Evolutionary conservation across 2,329 filamentous ascomycete genomes (phyloP).

Genomic region (Ciborinia camelliae): DNA sequence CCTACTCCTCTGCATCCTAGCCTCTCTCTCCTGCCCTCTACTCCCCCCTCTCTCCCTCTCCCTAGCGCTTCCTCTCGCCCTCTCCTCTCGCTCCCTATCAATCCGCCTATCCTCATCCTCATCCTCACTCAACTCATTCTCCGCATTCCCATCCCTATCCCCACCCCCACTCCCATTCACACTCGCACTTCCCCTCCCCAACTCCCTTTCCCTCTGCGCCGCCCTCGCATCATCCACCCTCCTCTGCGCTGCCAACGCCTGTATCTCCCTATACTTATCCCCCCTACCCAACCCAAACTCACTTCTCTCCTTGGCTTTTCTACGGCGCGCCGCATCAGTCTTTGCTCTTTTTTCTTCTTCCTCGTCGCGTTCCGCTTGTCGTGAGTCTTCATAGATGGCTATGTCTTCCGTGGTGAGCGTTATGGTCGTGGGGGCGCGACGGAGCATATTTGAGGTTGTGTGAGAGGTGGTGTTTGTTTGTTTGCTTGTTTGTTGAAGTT

Average conservation of each 20-base stretch:
- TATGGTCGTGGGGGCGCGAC: constrained; percentile 64
- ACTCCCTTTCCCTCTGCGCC: not conserved
- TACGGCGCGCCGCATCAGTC: not conserved
- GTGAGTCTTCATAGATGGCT: constrained; percentile 62
- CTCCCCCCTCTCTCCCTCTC: not conserved
- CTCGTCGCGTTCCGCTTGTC: constrained; percentile 33
- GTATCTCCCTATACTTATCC: not conserved
- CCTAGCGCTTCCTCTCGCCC: not conserved
- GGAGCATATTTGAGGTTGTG: constrained; percentile 53
- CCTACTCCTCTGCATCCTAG: constrained; percentile 33
- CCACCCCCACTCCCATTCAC: not conserved
- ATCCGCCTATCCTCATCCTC: constrained; percentile 23
- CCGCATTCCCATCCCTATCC: not conserved
- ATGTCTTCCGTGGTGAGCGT: constrained; percentile 68
- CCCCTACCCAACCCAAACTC: not conserved
- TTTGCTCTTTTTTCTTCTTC: constrained; percentile 20
- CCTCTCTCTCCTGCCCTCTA: constrained; percentile 28
- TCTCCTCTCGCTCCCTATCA: constrained; percentile 22
- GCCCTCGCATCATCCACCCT: constrained; percentile 20
- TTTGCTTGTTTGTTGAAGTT: not conserved
- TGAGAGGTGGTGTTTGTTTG: not conserved
- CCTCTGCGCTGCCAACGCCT: constrained; percentile 17
- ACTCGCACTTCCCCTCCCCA: not conserved
- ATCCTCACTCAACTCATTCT: constrained; percentile 18
- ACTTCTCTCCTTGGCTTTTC: not conserved